Evolutionary conservation across 805 yeast species (phyloP), one percentile per base, ranked within the genome.

Genomic region (Metschnikowia cubensis): DNA sequence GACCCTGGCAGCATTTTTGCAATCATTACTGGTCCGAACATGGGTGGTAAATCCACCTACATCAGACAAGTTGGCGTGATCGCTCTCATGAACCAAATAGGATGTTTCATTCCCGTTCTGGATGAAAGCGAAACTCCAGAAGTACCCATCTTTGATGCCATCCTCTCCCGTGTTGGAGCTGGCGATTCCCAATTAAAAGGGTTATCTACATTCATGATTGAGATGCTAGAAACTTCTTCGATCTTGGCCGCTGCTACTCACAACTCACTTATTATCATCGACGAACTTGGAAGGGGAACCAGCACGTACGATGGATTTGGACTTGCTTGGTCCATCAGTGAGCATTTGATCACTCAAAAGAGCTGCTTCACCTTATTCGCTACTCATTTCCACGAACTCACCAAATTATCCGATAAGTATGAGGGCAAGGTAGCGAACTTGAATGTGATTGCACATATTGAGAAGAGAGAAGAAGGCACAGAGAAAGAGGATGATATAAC

Each of bases 181-280:
- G 96, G 97, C 11, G 99, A 94, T 66, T 92, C 97, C 0, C 99
- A 94, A 68, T 75, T 94, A 62, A 91, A 92, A 67, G 99, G 99
- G 22, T 89, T 94, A 29, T 91, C 98, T 0, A 94, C 99, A 0
- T 94, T 94, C 61, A 87, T 88, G 88, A 88, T 96, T 25, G 99
- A 94, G 67, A 90, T 94, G 97, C 74, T 89, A 47, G 99, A 94
- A 61, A 89, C 96, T 47, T 85, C 96, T 0, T 82, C 92, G 2
- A 92, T 94, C 56, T 74, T 94, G 50, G 83, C 87, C 52, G 81
- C 87, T 6, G 91, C 96, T 1, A 84, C 94, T 0, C 67, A 74
- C 31, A 84, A 87, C 53, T 89, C 97, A 6, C 75, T 94, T 50
- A 83, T 94, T 45, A 83, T 94, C 20, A 85, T 94, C 54, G 99